phyloP scores from a whole-genome alignment of 179 eudicot species.

The Beta corolliflora region DNA sequence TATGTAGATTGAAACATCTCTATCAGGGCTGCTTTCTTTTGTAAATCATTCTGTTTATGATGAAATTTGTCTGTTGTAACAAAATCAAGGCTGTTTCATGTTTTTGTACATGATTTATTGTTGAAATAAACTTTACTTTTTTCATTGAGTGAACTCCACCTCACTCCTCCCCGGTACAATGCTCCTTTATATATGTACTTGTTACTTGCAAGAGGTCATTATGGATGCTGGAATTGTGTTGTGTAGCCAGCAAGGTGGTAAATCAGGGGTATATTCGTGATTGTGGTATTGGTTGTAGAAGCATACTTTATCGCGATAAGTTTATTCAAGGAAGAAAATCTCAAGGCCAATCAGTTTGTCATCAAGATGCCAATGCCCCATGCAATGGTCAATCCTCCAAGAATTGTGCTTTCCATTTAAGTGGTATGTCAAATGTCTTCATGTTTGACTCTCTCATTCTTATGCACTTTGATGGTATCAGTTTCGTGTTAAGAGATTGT shows the following conservation, averaged over 20 bases:
- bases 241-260: not conserved
- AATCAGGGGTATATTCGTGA: not conserved
- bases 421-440: not conserved
- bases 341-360: not conserved
- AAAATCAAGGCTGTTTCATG: not conserved
- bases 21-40: not conserved
- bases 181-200: not conserved
- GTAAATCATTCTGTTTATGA: constrained; percentile 6
- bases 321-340: not conserved
- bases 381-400: not conserved
- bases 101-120: not conserved
- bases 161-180: not conserved
- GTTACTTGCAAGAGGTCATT: not conserved
- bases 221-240: not conserved
- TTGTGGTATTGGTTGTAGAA: not conserved
- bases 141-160: not conserved
- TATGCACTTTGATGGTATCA: not conserved
- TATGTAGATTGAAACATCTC: constrained; percentile 17
- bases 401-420: not conserved
- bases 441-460: not conserved
- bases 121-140: not conserved
- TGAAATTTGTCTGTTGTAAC: not conserved
- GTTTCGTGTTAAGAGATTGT: not conserved
- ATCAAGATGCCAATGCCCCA: not conserved
- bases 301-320: not conserved